Evolutionary conservation across 116 monocot species (phyloP), one percentile per base, ranked within the genome.

Genomic region (Cymodocea nodosa): DNA sequence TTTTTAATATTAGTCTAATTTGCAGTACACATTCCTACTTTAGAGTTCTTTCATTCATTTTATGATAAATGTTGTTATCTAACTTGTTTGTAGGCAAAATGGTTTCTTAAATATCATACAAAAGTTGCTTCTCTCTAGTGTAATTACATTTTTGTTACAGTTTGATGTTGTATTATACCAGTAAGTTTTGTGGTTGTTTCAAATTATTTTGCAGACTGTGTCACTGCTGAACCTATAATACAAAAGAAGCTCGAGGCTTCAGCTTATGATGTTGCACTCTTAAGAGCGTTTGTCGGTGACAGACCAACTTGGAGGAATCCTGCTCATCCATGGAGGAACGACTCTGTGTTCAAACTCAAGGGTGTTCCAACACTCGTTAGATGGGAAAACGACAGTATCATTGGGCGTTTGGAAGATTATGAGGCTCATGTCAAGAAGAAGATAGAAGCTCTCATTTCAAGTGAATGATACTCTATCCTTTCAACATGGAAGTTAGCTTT

Each of bases 341-440:
- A 91, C 53, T 77, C 77, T 1, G 64, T 69, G 22, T 84, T 91
- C 80, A 80, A 76, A 71, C 77, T 91, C 56, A 75, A 24, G 10
- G 84, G 91, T 17, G 91, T 91, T 60, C 91, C 91, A 0, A 91
- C 91, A 10, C 81, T 91, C 17, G 78, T 91, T 19, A 70, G 77
- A 30, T 87, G 81, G 91, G 78, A 91, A 51, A 76, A 78, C 24
- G 87, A 74, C 1, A 60, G 68, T 18, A 59, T 78, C n/a, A 52
- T 52, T 15, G 84, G 82, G 8, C 82, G 81, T 17, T 70, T 91
- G 16, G 91, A 86, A 66, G 91, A 91, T 59, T 23, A 87, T 16
- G 87, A 91, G 50, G 82, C 87, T 15, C 82, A 82, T 70, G 52
- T 80, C 48, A 76, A 30, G 39, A 63, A 71, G 35, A 87, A 84